Base-by-base conservation (phyloP, 2,329 filamentous ascomycete species). In the Microdochium bolleyi region DNA sequence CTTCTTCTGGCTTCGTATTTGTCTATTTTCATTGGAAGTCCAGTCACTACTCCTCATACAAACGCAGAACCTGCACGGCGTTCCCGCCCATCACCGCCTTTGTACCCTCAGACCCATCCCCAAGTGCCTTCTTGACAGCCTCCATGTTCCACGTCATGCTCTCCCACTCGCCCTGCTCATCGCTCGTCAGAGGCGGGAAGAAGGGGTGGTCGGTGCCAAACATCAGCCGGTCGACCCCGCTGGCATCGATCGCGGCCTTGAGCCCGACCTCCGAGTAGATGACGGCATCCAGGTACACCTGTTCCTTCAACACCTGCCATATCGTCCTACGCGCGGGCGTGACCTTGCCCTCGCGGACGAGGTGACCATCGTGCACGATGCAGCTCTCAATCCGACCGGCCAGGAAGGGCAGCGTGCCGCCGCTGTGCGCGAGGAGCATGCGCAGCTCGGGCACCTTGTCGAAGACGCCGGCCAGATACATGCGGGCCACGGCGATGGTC, bases 331-430 rank as follows among this genome's bases (percentile, higher is more conserved):
- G 70, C 2, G 57, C 61, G 21, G 69, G 63, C 13, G 73, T 68
- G 1, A 76, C 71, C 62, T 78, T 82, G 10, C 84, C 85, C 55
- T 84, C 78, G 1, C 76, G 73, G 52, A 85, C 80, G 38, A 95
- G 77, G 63, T 90, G 84, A 0, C 82, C 85, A 63, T 96, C 91
- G 70, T 96, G 92, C 54, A 83, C 68, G 51, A 96, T 84, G 64
- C 91, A 96, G 64, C 87, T 92, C 70, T 96, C 90, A 51, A 96
- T 90, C 25, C 92, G 76, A 0, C 92, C 92, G 0, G 91, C 92
- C 2, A 96, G 73, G 67, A 96, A 96, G 0, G 92, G 92, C 49
- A 96, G 72, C 1, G 91, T 92, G 2, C 92, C 92, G 1, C 92
- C 92, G 24, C 88, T 91, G 69, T 96, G 92, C 0, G 92, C 92